Evolutionary conservation across 805 yeast species (phyloP).

Genomic region (Candida patagonica): DNA sequence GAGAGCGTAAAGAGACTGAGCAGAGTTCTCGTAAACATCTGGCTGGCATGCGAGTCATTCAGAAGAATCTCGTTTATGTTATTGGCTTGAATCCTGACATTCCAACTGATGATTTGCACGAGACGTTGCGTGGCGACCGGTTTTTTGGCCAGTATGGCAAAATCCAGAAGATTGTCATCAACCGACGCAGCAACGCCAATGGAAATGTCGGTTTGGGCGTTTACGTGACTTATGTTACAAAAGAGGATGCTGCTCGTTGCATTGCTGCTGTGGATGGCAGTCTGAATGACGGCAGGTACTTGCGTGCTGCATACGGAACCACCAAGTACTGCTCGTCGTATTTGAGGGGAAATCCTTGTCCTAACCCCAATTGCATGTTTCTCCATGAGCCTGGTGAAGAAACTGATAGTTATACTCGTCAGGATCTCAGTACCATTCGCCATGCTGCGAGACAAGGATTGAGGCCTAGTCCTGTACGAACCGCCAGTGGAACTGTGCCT

Average conservation of each 20-base stretch:
- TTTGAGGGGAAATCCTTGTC: conserved; percentile 90
- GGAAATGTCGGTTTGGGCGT: conserved; percentile 81
- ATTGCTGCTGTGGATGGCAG: conserved; percentile 90
- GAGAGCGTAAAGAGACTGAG: conserved; percentile 86
- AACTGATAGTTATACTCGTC: conserved; percentile 91
- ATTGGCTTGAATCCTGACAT: conserved; percentile 87
- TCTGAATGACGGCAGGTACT: conserved; percentile 77
- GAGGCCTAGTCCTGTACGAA: neutral
- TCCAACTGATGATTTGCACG: conserved; percentile 76
- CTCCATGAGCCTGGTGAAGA: conserved; percentile 99
- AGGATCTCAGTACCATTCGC: conserved; percentile 67
- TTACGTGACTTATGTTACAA: conserved; percentile 84
- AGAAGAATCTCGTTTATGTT: conserved; percentile 91
- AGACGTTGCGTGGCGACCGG: conserved; percentile 75
- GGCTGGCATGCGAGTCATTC: conserved; percentile 97
- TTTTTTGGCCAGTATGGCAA: conserved; percentile 99
- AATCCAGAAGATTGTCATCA: conserved; percentile 87
- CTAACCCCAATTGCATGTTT: conserved; percentile 98
- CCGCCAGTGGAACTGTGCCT: neutral
- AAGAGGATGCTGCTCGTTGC: conserved; percentile 93
- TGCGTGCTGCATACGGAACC: conserved; percentile 96
- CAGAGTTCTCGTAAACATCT: conserved; percentile 64
- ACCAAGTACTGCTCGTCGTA: conserved; percentile 97
- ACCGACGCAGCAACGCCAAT: conserved; percentile 53
- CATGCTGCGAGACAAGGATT: conserved; percentile 28